phyloP scores from a whole-genome alignment of 2,329 filamentous ascomycete species.

The Aschersonia sp. region DNA sequence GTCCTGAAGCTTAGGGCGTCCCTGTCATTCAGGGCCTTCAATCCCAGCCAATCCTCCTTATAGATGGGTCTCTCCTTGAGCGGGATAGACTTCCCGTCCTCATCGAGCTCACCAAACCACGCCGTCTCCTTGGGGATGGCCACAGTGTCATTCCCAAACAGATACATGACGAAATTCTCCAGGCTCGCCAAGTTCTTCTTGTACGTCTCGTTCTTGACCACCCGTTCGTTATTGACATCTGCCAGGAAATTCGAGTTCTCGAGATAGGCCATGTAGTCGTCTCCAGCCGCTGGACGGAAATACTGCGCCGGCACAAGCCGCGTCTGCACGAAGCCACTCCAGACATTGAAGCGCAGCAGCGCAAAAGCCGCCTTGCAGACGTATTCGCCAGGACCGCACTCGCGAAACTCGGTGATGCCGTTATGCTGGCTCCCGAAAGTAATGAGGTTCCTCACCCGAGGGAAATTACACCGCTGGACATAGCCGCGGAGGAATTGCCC shows the following conservation, averaged over 20 bases:
- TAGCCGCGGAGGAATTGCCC: slow-evolving; percentile 92
- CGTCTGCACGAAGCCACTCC: slow-evolving; percentile 63
- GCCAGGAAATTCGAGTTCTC: slow-evolving; percentile 76
- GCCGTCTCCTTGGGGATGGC: slow-evolving; percentile 81
- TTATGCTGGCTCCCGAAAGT: slow-evolving; percentile 90
- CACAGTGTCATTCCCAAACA: slow-evolving; percentile 76
- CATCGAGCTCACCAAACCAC: slow-evolving; percentile 83
- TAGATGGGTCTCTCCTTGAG: slow-evolving; percentile 63
- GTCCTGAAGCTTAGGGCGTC: slow-evolving; percentile 64
- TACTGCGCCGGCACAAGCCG: slow-evolving; percentile 89
- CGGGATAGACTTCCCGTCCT: slow-evolving; percentile 44
- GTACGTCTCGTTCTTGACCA: slow-evolving; percentile 60
- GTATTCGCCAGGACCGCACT: slow-evolving; percentile 59
- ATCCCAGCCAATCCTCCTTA: slow-evolving; percentile 83
- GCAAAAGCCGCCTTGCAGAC: slow-evolving; percentile 70
- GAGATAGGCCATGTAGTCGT: slow-evolving; percentile 54
- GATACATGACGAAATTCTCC: slow-evolving; percentile 72
- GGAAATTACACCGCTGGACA: slow-evolving; percentile 70
- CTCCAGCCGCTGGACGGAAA: slow-evolving; percentile 54
- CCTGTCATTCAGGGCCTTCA: slow-evolving; percentile 65
- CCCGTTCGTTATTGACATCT: slow-evolving; percentile 89
- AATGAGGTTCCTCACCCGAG: slow-evolving; percentile 63
- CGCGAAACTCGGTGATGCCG: slow-evolving; percentile 72
- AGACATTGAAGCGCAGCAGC: slow-evolving; percentile 66
- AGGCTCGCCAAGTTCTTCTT: slow-evolving; percentile 53